Conservation (phyloP, 2,329 filamentous ascomycete genomes). For the Colletotrichum brevisporum region DNA sequence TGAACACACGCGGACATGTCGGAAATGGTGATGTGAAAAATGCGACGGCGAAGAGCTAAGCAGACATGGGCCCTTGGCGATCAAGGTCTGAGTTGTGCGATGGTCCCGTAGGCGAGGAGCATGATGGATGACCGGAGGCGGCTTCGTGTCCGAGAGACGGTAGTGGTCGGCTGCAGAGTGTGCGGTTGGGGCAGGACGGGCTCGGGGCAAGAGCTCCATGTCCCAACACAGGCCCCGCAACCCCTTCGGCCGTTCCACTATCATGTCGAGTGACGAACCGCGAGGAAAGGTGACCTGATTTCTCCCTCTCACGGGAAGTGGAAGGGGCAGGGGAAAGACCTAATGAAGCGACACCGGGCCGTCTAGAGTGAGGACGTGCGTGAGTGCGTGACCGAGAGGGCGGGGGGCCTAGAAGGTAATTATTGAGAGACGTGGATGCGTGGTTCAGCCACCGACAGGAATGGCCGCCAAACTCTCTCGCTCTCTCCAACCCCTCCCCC, state of each 20-base stretch:
- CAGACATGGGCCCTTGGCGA: slow-evolving; percentile 12
- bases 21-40: not conserved
- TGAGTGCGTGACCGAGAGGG: not conserved
- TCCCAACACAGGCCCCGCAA: slow-evolving; percentile 15
- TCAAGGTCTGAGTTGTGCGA: slow-evolving; percentile 2
- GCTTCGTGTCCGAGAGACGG: slow-evolving; percentile 24
- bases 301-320: not conserved
- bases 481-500: too few species aligned
- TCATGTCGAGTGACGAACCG: slow-evolving; percentile 2
- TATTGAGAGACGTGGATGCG: not conserved
- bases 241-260: slow-evolving; percentile 2
- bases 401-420: not conserved
- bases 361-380: too few species aligned
- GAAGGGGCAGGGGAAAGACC: not conserved
- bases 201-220: slow-evolving; percentile 24
- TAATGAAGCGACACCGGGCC: not conserved
- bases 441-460: not conserved
- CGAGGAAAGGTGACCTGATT: not conserved
- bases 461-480: not conserved
- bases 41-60: not conserved
- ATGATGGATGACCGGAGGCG: slow-evolving; percentile 21
- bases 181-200: slow-evolving; percentile 14
- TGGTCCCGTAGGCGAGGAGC: slow-evolving; percentile 9
- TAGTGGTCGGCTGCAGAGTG: slow-evolving; percentile 26
- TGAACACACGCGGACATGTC: not conserved